A percentile compares a stretch with the other conserved stretches of the same genome.
Conservation (phyloP, 2,329 filamentous ascomycete species). For the Phyllosticta ampelicida region DNA sequence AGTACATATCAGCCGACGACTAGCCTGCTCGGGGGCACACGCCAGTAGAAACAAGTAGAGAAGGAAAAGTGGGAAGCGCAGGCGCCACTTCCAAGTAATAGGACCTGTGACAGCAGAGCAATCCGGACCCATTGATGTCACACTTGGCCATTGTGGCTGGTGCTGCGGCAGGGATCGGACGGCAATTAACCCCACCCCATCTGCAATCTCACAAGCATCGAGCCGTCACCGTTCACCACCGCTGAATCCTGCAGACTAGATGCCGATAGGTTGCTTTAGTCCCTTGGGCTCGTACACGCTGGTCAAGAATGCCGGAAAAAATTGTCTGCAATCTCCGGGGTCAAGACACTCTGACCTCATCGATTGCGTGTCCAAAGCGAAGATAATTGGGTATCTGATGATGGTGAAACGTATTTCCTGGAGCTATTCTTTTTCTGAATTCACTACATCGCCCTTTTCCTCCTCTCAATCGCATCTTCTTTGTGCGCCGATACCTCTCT, state of each 20-base stretch:
- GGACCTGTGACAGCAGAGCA: neutral
- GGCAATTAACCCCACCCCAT: neutral
- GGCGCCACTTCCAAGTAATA: neutral
- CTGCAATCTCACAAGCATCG: neutral
- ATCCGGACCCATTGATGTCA: neutral
- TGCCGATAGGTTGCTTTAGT: neutral
- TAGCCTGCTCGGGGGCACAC: neutral
- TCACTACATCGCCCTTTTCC: neutral
- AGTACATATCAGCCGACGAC: neutral
- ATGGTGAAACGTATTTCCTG: neutral
- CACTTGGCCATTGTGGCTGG: neutral
- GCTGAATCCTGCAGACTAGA: neutral
- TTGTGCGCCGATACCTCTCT: constrained; percentile 2
- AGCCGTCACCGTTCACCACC: neutral
- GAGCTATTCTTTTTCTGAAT: neutral
- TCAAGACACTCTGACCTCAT: neutral
- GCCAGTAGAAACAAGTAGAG: neutral
- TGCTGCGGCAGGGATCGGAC: neutral
- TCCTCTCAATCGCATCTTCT: neutral
- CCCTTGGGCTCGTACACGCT: neutral
- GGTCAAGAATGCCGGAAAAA: neutral
- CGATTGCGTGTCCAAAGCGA: neutral
- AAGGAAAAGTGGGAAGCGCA: neutral
- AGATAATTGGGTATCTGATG: neutral
- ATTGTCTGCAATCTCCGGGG: neutral